These are phyloP conservation scores for Leccinum rimulosum DNA, from an alignment of 768 basidiomycete genomes.

Conservation along the genomic window DNA sequence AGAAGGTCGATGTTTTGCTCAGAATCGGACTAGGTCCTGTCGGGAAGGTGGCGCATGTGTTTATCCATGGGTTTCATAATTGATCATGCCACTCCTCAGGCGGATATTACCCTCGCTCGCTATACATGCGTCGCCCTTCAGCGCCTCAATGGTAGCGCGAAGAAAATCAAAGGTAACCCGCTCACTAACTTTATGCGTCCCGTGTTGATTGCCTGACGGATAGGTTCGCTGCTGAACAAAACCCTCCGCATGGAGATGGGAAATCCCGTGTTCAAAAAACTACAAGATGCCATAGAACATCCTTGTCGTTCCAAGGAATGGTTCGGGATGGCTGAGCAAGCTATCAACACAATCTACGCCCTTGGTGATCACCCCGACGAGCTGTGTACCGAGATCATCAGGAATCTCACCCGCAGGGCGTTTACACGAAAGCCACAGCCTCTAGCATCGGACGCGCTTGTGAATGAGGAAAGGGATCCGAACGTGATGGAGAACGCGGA, in stretches of 20 bases:
- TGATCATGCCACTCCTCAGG: constrained; percentile 40
- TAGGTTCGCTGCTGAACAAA: constrained; percentile 87
- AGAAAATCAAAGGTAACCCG: constrained; percentile 87
- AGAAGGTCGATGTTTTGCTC: constrained; percentile 81
- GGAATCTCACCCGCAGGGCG: constrained; percentile 70
- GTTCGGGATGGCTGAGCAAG: constrained; percentile 97
- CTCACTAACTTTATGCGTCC: neutral
- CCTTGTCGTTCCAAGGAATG: constrained; percentile 87
- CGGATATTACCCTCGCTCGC: constrained; percentile 84
- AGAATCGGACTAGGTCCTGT: constrained; percentile 81
- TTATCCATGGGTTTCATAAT: neutral
- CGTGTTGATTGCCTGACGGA: neutral
- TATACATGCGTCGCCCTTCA: constrained; percentile 95
- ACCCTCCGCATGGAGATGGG: constrained; percentile 85
- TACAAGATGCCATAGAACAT: constrained; percentile 77
- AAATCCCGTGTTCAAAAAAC: constrained; percentile 76
- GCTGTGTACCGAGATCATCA: constrained; percentile 78
- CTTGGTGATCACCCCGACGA: constrained; percentile 91
- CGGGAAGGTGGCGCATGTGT: constrained; percentile 62
- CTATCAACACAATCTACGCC: constrained; percentile 92
- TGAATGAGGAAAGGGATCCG: constrained; percentile 35
- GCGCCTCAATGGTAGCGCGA: constrained; percentile 88
- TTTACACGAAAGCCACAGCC: constrained; percentile 44
- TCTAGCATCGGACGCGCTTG: constrained; percentile 1
- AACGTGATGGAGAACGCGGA: constrained; percentile 49